These are phyloP conservation scores for Neurospora sp. DNA, from an alignment of 2,329 filamentous ascomycete genomes.

Conservation along the genomic window DNA sequence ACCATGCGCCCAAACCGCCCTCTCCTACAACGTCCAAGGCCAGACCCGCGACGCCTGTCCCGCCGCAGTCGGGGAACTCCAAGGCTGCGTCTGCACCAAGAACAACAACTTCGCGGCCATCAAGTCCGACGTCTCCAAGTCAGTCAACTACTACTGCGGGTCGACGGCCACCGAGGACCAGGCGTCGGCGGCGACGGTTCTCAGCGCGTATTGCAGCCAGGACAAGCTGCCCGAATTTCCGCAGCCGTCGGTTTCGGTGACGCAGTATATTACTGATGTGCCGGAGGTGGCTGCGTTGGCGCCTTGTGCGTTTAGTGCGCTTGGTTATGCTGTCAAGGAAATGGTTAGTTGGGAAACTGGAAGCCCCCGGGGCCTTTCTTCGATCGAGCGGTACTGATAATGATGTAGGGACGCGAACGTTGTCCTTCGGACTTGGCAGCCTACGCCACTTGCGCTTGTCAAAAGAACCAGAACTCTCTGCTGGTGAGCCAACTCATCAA, in stretches of 20 bases:
- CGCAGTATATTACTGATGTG: constrained; percentile 40
- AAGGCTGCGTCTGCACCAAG: constrained; percentile 44
- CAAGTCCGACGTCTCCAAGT: constrained; percentile 27
- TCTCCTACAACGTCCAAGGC: constrained; percentile 33
- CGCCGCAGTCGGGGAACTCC: constrained; percentile 32
- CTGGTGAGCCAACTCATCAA: constrained; percentile 33
- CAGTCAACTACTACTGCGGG: constrained; percentile 34
- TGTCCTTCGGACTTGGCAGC: constrained; percentile 20
- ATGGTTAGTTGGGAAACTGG: constrained; percentile 19
- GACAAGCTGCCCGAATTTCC: constrained; percentile 27
- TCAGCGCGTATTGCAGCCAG: constrained; percentile 40
- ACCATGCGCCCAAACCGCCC: constrained; percentile 37
- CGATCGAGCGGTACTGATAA: constrained; percentile 1
- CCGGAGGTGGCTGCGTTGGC: constrained; percentile 32
- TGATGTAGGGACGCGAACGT: constrained; percentile 20
- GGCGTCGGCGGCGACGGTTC: constrained; percentile 32
- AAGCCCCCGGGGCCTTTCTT: not conserved
- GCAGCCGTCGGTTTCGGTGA: constrained; percentile 32
- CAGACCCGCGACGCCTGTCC: constrained; percentile 35
- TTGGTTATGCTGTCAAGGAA: constrained; percentile 29
- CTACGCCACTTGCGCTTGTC: constrained; percentile 41
- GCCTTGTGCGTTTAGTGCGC: constrained; percentile 30
- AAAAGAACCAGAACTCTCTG: constrained; percentile 38
- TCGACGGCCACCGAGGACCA: constrained; percentile 36
- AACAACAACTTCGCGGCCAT: constrained; percentile 30